phyloP scores from a whole-genome alignment of 306 rosid species.

The Castanospermum australe region DNA sequence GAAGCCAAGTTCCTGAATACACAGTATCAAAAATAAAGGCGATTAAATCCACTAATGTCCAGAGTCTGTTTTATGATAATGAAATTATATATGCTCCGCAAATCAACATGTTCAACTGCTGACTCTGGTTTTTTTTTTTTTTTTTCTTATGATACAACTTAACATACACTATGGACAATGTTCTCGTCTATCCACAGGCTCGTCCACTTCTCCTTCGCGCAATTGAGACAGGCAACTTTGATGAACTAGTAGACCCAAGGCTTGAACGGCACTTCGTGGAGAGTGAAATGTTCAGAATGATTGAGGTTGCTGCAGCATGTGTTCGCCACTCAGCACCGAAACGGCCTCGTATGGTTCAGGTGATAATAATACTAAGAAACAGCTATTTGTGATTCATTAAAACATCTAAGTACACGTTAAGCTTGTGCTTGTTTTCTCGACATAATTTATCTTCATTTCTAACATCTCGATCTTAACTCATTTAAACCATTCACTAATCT shows the following conservation, averaged over 20 bases:
- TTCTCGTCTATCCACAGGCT: constrained; percentile 58
- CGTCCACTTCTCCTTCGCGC: constrained; percentile 73
- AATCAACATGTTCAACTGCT: constrained; percentile 7
- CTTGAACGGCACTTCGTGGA: constrained; percentile 69
- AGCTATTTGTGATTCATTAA: not conserved
- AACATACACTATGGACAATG: constrained; percentile 1
- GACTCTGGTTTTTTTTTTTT: not conserved
- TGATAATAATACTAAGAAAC: constrained; percentile 21
- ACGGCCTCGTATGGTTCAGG: constrained; percentile 97
- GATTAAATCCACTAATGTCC: not conserved
- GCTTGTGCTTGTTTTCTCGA: not conserved
- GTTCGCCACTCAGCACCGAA: constrained; percentile 85
- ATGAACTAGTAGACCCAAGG: constrained; percentile 63
- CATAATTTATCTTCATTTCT: not conserved
- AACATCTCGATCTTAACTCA: not conserved
- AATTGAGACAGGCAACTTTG: constrained; percentile 62
- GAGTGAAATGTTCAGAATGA: constrained; percentile 80
- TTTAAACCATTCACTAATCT: not conserved
- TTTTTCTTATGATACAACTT: not conserved
- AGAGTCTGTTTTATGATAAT: not conserved
- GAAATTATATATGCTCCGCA: not conserved
- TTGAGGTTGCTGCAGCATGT: constrained; percentile 94
- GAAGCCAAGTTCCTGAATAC: not conserved
- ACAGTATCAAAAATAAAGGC: not conserved
- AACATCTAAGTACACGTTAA: not conserved